Conservation (phyloP, 352 stramenopile genomes). For the Phytophthora hybrid region DNA sequence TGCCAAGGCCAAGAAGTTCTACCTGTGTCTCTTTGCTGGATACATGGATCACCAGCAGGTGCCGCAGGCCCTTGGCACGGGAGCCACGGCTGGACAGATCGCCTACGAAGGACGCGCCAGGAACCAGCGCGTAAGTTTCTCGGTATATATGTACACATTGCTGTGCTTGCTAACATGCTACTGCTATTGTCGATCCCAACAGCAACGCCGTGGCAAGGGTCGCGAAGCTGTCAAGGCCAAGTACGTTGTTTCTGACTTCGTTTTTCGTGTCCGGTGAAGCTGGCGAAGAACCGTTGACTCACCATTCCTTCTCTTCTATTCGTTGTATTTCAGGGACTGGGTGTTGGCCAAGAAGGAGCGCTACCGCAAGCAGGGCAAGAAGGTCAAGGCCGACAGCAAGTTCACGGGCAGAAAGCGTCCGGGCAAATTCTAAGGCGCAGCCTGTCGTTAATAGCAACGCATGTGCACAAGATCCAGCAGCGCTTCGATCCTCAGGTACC, state of each 20-base stretch:
- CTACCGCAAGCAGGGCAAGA: constrained; percentile 97
- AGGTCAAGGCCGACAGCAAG: constrained; percentile 98
- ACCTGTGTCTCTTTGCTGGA: constrained; percentile 97
- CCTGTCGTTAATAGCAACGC: constrained; percentile 13
- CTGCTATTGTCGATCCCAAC: neutral
- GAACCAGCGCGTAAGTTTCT: constrained; percentile 58
- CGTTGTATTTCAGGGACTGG: constrained; percentile 84
- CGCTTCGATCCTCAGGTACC: constrained; percentile 6
- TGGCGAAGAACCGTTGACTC: constrained; percentile 1
- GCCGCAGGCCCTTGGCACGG: constrained; percentile 83
- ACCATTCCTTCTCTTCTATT: constrained; percentile 34
- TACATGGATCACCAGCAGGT: constrained; percentile 83
- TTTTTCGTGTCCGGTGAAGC: neutral
- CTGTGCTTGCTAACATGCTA: constrained; percentile 12
- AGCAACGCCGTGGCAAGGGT: constrained; percentile 63
- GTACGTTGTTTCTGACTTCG: constrained; percentile 26
- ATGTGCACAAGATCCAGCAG: constrained; percentile 28
- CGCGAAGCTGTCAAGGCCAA: constrained; percentile 76
- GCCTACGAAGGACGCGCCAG: constrained; percentile 70
- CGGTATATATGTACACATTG: neutral
- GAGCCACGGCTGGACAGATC: constrained; percentile 60
- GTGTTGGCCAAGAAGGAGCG: constrained; percentile 98
- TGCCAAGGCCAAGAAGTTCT: constrained; percentile 99
- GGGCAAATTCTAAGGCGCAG: constrained; percentile 92
- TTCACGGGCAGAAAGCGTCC: constrained; percentile 98